Evolutionary conservation across 2,329 filamentous ascomycete genomes (phyloP), one percentile per base, ranked within the genome.

Genomic region (Ascochyta clinopodiicola): DNA sequence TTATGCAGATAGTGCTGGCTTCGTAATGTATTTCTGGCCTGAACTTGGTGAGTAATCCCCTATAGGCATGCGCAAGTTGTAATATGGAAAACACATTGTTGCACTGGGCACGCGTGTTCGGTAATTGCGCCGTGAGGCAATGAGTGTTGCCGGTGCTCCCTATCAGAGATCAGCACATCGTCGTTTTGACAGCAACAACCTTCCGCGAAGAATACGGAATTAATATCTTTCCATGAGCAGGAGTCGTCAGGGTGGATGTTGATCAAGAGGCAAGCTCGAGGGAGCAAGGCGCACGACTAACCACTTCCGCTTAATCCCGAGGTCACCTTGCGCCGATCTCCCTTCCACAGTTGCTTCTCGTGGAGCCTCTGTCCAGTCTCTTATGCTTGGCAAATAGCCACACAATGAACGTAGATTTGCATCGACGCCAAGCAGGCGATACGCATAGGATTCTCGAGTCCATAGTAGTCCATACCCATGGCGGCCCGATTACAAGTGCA

Each of bases 241-340:
- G 40, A 27, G 31, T 50, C 29, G 12, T 32, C 19, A 42, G 36
- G 15, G 22, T 42, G 32, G 15, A 19, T 29, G 34, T 32, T 34
- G 36, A 32, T 43, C 24, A 7, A 31, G 37, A 21, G 43, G 43
- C 19, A 24, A 31, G 19, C 38, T 34, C 22, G 17, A 36, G 15
- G 31, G 47, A 34, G 40, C 21, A 48, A 56, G 21, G 35, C 21
- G 27, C 22, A 17, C 27, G 35, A 17, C 27, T 43, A 58, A 43
- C 47, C 56, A 47, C 56, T 36, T 48, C 43, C 45, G 56, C 56
- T 40, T 49, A 45, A 17, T 17, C 17, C 17, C 17, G 17, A 17
- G 17, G 43, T 58, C 45, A 58, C 46, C 55, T 44, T 47, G 36
- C 31, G 45, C 25, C 31, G 55, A 58, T 57, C 51, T 29, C 39